Percentiles rank a stretch among this genome's conserved stretches.
These are phyloP conservation scores for Brassica hybrid DNA, from an alignment of 441 rosid species.

Conservation along the genomic window DNA sequence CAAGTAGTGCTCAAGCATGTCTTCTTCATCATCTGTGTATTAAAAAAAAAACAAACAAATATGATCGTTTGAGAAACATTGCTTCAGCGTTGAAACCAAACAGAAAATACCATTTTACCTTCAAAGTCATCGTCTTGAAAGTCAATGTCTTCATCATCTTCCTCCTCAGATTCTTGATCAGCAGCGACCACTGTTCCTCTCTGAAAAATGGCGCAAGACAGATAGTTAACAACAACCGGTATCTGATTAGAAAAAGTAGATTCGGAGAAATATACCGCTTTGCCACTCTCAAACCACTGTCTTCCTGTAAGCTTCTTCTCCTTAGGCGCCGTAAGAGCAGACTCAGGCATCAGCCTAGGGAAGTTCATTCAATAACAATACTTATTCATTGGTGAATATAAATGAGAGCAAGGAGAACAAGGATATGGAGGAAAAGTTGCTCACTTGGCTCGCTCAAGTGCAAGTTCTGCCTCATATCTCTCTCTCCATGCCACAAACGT, in stretches of 20 bases:
- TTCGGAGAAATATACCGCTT: slow-evolving; percentile 51
- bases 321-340: slow-evolving; percentile 75
- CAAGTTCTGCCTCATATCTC: slow-evolving; percentile 96
- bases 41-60: slow-evolving; percentile 16
- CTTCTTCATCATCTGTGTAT: slow-evolving; percentile 83
- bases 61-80: slow-evolving; percentile 9
- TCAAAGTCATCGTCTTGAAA: slow-evolving; percentile 93
- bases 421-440: slow-evolving; percentile 37
- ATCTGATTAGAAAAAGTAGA: not conserved
- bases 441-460: slow-evolving; percentile 98
- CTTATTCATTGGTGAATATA: not conserved
- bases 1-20: slow-evolving; percentile 94
- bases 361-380: slow-evolving; percentile 12
- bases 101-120: slow-evolving; percentile 51
- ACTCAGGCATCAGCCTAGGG: slow-evolving; percentile 88
- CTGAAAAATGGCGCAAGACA: slow-evolving; percentile 60
- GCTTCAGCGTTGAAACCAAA: slow-evolving; percentile 6
- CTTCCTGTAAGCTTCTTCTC: slow-evolving; percentile 94
- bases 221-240: not conserved
- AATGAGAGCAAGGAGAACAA: slow-evolving; percentile 7
- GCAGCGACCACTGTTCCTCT: slow-evolving; percentile 67
- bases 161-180: slow-evolving; percentile 69
- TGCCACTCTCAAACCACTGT: slow-evolving; percentile 96
- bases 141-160: slow-evolving; percentile 90
- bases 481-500: slow-evolving; percentile 98